Conservation (phyloP, 2,329 filamentous ascomycete genomes). For the Penicillium aurantiogriseum region DNA sequence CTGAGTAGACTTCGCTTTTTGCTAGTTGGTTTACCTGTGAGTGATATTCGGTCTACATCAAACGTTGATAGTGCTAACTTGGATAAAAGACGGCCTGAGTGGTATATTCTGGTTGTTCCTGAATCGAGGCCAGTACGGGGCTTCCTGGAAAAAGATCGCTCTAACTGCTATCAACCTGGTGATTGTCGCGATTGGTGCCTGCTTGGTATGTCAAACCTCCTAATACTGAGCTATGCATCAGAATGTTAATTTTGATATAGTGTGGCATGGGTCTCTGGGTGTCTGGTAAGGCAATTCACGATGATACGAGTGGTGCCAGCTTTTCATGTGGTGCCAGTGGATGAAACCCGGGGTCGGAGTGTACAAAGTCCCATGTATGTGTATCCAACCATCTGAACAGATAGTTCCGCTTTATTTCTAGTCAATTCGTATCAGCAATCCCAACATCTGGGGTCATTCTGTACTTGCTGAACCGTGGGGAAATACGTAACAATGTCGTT, state of each 20-base stretch:
- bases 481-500: background rate
- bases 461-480: too few species aligned
- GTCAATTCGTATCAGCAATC: rapidly evolving
- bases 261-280: slow-evolving; percentile 22
- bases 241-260: background rate
- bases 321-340: slow-evolving; percentile 12
- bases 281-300: slow-evolving; percentile 18
- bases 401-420: too few species aligned
- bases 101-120: slow-evolving; percentile 18
- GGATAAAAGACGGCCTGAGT: slow-evolving; percentile 9
- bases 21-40: slow-evolving; percentile 62
- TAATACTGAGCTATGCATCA: rapidly evolving
- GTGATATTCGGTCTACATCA: background rate
- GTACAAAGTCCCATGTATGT: background rate
- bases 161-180: slow-evolving; percentile 10
- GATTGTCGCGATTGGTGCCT: slow-evolving; percentile 12
- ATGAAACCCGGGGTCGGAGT: background rate
- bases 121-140: slow-evolving; percentile 10
- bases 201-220: slow-evolving; percentile 3
- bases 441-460: too few species aligned
- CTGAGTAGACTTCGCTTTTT: slow-evolving; percentile 52
- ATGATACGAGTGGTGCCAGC: slow-evolving; percentile 9
- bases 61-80: background rate
- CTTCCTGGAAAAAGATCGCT: slow-evolving; percentile 8
- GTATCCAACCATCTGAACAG: background rate